Evolutionary conservation across 192 early-diverging fungal genomes (phyloP), one percentile per base, ranked within the genome.

Genomic region (Linnemannia hyalina): DNA sequence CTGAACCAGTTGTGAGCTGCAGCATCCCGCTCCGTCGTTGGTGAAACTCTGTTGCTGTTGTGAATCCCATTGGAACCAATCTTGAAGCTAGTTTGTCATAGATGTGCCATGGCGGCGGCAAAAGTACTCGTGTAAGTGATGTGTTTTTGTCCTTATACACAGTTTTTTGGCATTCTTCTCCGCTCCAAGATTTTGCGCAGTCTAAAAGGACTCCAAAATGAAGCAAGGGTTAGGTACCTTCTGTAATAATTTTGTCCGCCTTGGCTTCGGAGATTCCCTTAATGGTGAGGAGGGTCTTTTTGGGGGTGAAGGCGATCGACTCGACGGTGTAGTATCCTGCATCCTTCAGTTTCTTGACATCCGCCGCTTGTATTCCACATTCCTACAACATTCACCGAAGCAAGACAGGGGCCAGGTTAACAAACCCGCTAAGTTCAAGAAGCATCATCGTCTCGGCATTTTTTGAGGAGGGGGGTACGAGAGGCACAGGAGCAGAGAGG

Each of bases 241-340:
- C 98, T 41, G 91, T 82, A 23, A 98, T 81, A 40, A 99, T 95
- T 84, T 99, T 99, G 83, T 99, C 98, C 36, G 95, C 98, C 82
- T 99, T 99, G 57, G 93, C 93, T 80, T 99, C 98, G 0, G 97
- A 97, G 79, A 98, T 95, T 47, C 98, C 98, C 85, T 99, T 99
- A 88, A 99, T 95, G 8, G 90, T 88, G 36, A 98, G 87, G 29
- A 99, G 88, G 68, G 89, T 80, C 89, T 98, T 98, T 86, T 95
- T 96, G 10, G 98, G 97, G 1, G 98, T 97, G 89, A 93, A 99
- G 44, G 97, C 97, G 68, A 99, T 91, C 4, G 97, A 86, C 84
- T 99, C 97, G n/a, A 99, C 93, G 0, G 97, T 99, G 87, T 93
- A 93, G 80, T 92, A 97, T 1, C 98, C 98, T 3, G 94, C 95